phyloP scores from a whole-genome alignment of 148 eudicot species.

The Persicaria tinctoria region DNA sequence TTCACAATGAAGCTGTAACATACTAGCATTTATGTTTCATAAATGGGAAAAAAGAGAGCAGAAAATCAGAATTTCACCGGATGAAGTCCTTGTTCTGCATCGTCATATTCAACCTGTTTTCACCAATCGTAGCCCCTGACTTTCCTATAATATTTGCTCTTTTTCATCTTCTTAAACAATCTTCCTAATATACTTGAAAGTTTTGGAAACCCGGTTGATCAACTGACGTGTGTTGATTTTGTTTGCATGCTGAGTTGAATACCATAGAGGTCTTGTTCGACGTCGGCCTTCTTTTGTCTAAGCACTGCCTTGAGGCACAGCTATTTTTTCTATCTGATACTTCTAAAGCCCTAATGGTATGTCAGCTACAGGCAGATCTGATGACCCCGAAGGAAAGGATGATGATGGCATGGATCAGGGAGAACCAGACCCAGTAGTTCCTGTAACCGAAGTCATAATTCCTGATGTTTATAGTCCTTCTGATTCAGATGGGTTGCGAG shows the following conservation, averaged over 20 bases:
- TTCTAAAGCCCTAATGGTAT: constrained; percentile 20
- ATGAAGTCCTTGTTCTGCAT: too few species aligned
- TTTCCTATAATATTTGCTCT: background rate
- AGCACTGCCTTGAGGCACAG: background rate
- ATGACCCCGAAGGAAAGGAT: constrained; percentile 20
- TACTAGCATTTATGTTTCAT: too few species aligned
- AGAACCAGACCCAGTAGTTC: constrained; percentile 31
- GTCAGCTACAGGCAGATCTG: constrained; percentile 38
- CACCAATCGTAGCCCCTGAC: too few species aligned
- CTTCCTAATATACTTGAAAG: background rate
- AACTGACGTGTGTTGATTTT: background rate
- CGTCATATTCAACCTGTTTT: too few species aligned
- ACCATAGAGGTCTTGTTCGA: background rate
- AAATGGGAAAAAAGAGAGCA: too few species aligned
- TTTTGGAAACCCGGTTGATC: background rate
- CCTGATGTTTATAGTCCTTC: constrained; percentile 49
- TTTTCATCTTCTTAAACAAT: background rate
- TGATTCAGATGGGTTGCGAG: constrained; percentile 42
- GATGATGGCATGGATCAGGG: constrained; percentile 32
- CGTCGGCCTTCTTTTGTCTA: too few species aligned
- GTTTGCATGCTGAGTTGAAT: background rate
- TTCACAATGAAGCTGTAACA: background rate
- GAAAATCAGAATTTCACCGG: too few species aligned
- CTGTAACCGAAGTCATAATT: constrained; percentile 54
- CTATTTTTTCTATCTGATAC: constrained; percentile 11